Conservation (phyloP, 169 alveolate genomes). For the Plasmodium falciparum region DNA sequence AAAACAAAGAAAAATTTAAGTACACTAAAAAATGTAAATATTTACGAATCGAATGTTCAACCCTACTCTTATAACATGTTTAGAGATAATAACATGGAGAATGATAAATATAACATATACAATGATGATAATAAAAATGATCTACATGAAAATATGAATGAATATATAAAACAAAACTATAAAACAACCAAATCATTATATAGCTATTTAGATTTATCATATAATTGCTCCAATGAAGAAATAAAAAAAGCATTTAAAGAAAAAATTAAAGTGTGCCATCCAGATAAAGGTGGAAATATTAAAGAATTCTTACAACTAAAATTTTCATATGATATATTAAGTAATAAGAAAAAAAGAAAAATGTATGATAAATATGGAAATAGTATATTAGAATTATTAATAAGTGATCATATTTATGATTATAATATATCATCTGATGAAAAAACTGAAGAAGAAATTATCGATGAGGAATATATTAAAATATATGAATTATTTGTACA, state of each 20-base stretch:
- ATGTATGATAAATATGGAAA: slow-evolving; percentile 75
- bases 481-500: slow-evolving; percentile 58
- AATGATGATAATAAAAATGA: neutral
- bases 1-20: too few species aligned
- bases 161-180: slow-evolving; percentile 22
- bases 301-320: slow-evolving; percentile 56
- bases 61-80: too few species aligned
- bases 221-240: slow-evolving; percentile 52
- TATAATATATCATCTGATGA: slow-evolving; percentile 65
- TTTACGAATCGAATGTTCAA: too few species aligned
- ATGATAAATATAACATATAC: neutral
- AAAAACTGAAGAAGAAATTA: slow-evolving; percentile 37
- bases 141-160: slow-evolving; percentile 8
- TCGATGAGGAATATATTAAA: slow-evolving; percentile 38
- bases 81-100: neutral
- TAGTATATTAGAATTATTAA: slow-evolving; percentile 60
- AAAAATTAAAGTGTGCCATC: slow-evolving; percentile 64
- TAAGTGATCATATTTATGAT: slow-evolving; percentile 54
- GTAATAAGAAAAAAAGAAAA: slow-evolving; percentile 64
- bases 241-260: slow-evolving; percentile 70
- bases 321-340: slow-evolving; percentile 63
- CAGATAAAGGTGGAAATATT: slow-evolving; percentile 72
- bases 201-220: slow-evolving; percentile 43
- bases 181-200: slow-evolving; percentile 42
- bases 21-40: too few species aligned